A percentile compares a stretch with the other conserved stretches of the same genome.
Conservation (phyloP, 257 asterid genomes). For the Petrea volubilis region DNA sequence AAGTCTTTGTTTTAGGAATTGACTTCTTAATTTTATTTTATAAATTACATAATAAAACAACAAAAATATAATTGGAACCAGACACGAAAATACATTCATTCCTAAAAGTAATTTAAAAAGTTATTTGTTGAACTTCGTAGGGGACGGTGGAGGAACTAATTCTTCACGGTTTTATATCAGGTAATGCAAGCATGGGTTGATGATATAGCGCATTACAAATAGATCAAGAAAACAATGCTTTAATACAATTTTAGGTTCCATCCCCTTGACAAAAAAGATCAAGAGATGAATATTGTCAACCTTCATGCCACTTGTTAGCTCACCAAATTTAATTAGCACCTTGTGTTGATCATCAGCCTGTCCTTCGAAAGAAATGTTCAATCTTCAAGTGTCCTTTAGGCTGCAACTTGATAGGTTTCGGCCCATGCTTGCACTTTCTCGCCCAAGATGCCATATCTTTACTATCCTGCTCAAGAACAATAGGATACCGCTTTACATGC, state of each 20-base stretch:
- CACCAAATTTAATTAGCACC: constrained; percentile 5
- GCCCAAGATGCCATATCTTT: constrained; percentile 38
- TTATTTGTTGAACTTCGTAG: not conserved
- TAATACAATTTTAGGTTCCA: not conserved
- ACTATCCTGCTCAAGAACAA: constrained; percentile 40
- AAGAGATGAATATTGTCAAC: constrained; percentile 5
- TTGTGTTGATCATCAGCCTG: constrained; percentile 33
- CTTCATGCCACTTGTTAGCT: constrained; percentile 1
- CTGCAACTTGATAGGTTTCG: constrained; percentile 46
- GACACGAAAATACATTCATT: not conserved
- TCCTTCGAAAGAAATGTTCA: constrained; percentile 79
- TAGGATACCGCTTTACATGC: not conserved
- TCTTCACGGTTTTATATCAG: not conserved
- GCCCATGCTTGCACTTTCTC: constrained; percentile 46
- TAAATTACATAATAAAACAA: not conserved
- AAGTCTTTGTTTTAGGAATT: not conserved
- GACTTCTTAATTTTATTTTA: not conserved
- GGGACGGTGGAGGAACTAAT: not conserved
- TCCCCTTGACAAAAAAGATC: not conserved
- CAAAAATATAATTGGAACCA: not conserved
- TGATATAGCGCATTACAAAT: not conserved
- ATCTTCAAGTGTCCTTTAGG: constrained; percentile 70
- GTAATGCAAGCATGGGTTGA: not conserved
- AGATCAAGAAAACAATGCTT: not conserved
- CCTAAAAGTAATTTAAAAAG: not conserved